Percentiles rank a stretch among this genome's conserved stretches.
These are phyloP conservation scores for Chondrus crispus DNA, from an alignment of 23 red algal genomes.

Conservation along the genomic window DNA sequence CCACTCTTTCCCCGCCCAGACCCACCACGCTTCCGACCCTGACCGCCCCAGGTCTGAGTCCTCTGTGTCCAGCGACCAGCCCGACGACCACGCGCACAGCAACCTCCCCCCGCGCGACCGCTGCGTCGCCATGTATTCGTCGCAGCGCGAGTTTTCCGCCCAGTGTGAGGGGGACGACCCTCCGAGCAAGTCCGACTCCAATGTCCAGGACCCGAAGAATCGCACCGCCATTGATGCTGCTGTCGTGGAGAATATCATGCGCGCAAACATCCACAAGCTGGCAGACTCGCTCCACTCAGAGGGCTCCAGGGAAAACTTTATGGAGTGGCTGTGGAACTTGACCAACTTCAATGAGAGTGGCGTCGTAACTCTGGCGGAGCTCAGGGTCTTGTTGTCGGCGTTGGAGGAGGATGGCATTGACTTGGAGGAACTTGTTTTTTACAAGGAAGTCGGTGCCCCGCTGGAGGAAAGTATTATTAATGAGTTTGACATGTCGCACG, in stretches of 20 bases:
- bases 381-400: constrained; percentile 72
- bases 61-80: background rate
- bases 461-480: constrained; percentile 82
- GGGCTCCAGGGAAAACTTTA: constrained; percentile 76
- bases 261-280: constrained; percentile 70
- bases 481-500: constrained; percentile 84
- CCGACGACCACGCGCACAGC: background rate
- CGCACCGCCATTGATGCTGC: constrained; percentile 80
- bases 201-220: constrained; percentile 22
- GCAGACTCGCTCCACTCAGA: constrained; percentile 65
- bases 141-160: constrained; percentile 60
- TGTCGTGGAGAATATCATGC: constrained; percentile 70
- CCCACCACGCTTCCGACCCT: background rate
- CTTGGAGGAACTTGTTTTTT: constrained; percentile 79
- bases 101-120: background rate
- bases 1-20: background rate
- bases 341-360: constrained; percentile 52
- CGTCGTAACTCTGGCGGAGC: constrained; percentile 70
- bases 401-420: constrained; percentile 85
- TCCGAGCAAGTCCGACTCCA: background rate
- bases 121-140: constrained; percentile 67
- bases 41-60: background rate
- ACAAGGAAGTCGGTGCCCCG: constrained; percentile 53
- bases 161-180: background rate
- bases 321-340: constrained; percentile 89